These are phyloP conservation scores for Sanghuangporus sanghuang DNA, from an alignment of 1,284 basidiomycete genomes.

Conservation along the genomic window DNA sequence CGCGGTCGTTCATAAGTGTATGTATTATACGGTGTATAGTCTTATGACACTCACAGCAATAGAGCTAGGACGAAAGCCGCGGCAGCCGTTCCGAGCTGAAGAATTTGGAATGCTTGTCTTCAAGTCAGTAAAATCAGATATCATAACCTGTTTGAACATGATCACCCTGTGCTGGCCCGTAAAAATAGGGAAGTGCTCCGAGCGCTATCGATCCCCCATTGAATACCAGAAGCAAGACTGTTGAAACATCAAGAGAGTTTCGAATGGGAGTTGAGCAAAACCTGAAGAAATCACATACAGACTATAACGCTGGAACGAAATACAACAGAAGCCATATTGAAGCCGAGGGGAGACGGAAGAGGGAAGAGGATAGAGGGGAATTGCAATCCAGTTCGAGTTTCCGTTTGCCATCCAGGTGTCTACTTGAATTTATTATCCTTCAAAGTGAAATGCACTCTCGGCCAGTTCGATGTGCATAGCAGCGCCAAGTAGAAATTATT, in stretches of 20 bases:
- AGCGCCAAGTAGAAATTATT: neutral
- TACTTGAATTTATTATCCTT: neutral
- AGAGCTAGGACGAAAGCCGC: constrained; percentile 6
- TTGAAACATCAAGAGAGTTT: neutral
- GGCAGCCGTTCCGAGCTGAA: constrained; percentile 6
- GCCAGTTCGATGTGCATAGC: neutral
- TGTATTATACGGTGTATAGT: neutral
- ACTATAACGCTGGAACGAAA: constrained; percentile 2
- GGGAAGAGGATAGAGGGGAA: neutral
- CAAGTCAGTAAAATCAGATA: neutral
- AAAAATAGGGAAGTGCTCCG: constrained; percentile 5
- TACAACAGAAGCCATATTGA: neutral
- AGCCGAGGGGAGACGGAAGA: neutral
- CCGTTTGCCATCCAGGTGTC: neutral
- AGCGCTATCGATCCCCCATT: constrained; percentile 13
- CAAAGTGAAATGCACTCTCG: neutral
- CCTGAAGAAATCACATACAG: neutral
- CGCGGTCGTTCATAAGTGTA: neutral
- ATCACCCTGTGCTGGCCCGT: constrained; percentile 2
- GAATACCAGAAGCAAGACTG: constrained; percentile 11
- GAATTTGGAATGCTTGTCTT: constrained; percentile 10
- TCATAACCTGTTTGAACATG: neutral
- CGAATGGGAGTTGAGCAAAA: neutral
- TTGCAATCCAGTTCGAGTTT: neutral
- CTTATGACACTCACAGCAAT: neutral